These are phyloP conservation scores for Casuarina equisetifolia DNA, from an alignment of 306 rosid genomes.

Conservation along the genomic window DNA sequence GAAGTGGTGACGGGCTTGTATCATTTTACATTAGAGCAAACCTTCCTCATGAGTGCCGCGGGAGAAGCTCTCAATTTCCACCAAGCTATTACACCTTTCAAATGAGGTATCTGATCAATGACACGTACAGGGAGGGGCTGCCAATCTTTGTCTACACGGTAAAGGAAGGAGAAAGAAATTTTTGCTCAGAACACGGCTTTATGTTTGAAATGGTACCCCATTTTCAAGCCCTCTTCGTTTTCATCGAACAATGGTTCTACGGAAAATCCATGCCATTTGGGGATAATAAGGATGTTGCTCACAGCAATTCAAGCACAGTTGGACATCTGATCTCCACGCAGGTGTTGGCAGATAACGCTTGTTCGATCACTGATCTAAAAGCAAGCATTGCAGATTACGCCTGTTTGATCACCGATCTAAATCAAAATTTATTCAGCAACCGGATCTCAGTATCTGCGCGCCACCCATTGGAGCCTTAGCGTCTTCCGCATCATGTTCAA, in stretches of 20 bases:
- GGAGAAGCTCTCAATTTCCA: slow-evolving; percentile 40
- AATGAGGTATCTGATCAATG: slow-evolving; percentile 74
- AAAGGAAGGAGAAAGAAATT: slow-evolving; percentile 87
- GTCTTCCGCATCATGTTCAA: slow-evolving; percentile 60
- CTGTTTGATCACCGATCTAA: slow-evolving; percentile 18
- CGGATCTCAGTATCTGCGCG: slow-evolving; percentile 81
- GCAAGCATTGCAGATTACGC: too few relatives aligned
- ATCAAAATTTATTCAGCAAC: slow-evolving; percentile 56
- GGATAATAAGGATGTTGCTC: slow-evolving; percentile 48
- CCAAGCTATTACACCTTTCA: slow-evolving; percentile 72
- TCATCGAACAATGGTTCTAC: slow-evolving; percentile 86
- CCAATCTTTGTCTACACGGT: slow-evolving; percentile 95
- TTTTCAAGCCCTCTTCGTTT: slow-evolving; percentile 76
- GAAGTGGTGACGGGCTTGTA: too few relatives aligned
- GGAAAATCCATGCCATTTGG: slow-evolving; percentile 85
- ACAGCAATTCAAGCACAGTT: slow-evolving; percentile 51
- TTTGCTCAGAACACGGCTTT: slow-evolving; percentile 85
- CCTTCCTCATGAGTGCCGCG: too few relatives aligned
- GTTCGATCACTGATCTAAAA: slow-evolving; percentile 47
- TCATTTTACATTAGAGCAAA: too few relatives aligned
- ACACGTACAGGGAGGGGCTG: slow-evolving; percentile 74
- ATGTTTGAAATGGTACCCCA: slow-evolving; percentile 63
- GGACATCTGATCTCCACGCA: slow-evolving; percentile 77
- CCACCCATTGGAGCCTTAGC: slow-evolving; percentile 78
- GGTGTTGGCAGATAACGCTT: slow-evolving; percentile 85